phyloP scores from a whole-genome alignment of 2,329 filamentous ascomycete genomes.

The Ilyonectria robusta region DNA sequence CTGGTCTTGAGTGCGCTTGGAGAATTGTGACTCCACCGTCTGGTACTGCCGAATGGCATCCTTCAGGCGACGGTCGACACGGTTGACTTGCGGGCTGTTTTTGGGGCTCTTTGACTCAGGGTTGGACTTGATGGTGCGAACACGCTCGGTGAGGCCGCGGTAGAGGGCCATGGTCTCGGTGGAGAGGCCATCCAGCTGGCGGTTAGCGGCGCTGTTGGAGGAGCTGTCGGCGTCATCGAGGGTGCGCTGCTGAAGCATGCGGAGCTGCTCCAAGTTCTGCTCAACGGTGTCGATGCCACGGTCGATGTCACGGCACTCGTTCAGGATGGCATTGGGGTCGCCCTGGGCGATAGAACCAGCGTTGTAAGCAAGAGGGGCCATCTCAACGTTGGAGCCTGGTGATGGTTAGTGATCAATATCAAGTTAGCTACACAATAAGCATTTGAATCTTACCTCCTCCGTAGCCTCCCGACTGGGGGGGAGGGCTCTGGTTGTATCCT shows the following conservation, averaged over 20 bases:
- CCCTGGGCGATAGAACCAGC: slow-evolving; percentile 61
- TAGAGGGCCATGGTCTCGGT: slow-evolving; percentile 88
- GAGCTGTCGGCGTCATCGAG: slow-evolving; percentile 83
- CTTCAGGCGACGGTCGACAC: slow-evolving; percentile 85
- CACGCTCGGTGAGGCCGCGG: slow-evolving; percentile 82
- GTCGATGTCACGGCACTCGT: slow-evolving; percentile 87
- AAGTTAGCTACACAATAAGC: not conserved
- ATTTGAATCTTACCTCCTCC: slow-evolving; percentile 47
- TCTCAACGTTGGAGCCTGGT: slow-evolving; percentile 71
- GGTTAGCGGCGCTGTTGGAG: slow-evolving; percentile 74
- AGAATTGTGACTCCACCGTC: slow-evolving; percentile 83
- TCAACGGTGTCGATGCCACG: slow-evolving; percentile 82
- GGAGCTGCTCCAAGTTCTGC: slow-evolving; percentile 78
- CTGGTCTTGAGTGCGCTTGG: slow-evolving; percentile 84
- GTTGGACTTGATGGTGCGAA: slow-evolving; percentile 86
- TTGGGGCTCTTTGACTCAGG: slow-evolving; percentile 80
- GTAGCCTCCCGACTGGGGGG: slow-evolving; percentile 45
- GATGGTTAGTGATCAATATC: not conserved
- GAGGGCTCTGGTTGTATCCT: slow-evolving; percentile 50
- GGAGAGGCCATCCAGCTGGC: slow-evolving; percentile 80
- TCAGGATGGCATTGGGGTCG: slow-evolving; percentile 84
- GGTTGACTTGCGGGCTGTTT: slow-evolving; percentile 85
- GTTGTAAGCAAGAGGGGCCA: slow-evolving; percentile 74
- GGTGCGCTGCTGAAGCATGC: slow-evolving; percentile 77
- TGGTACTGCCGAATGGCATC: slow-evolving; percentile 87